Percentiles rank a stretch among this genome's conserved stretches.
Evolutionary conservation across 2,329 filamentous ascomycete genomes (phyloP).

Genomic region (Botrytis cinerea): DNA sequence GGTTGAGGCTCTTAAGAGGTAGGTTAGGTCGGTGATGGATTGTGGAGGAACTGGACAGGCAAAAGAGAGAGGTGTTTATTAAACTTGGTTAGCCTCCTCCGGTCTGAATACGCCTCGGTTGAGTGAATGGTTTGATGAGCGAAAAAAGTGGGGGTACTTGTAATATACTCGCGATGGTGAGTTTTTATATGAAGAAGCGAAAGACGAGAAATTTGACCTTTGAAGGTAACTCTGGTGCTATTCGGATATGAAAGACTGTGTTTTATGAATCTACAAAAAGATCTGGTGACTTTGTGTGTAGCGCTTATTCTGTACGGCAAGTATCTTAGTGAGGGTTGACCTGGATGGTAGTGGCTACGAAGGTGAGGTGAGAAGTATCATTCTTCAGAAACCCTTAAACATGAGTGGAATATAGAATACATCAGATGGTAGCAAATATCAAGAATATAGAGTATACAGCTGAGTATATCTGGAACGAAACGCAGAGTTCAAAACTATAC

Average conservation of each 20-base stretch:
- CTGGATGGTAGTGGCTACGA: too few relatives aligned
- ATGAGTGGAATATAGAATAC: background rate
- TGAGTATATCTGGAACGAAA: background rate
- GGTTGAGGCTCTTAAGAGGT: background rate
- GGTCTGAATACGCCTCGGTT: background rate
- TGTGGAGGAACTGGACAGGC: rapidly evolving
- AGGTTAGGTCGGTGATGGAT: background rate
- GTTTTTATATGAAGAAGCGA: background rate
- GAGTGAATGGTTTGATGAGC: background rate
- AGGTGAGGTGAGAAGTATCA: background rate
- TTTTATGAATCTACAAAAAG: background rate
- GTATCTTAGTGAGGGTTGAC: background rate
- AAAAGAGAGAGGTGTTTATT: background rate
- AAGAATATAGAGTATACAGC: background rate
- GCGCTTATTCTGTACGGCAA: background rate
- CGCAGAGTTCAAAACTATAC: background rate
- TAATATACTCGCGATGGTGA: background rate
- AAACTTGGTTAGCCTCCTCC: background rate
- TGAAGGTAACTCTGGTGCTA: background rate
- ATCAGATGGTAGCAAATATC: background rate
- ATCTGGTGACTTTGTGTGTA: background rate
- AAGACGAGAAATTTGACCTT: background rate
- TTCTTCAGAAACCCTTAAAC: background rate
- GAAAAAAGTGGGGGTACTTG: background rate
- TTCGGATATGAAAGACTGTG: background rate